Evolutionary conservation across 192 early-diverging fungal species (phyloP).

Genomic region (Coemansia sp.): DNA sequence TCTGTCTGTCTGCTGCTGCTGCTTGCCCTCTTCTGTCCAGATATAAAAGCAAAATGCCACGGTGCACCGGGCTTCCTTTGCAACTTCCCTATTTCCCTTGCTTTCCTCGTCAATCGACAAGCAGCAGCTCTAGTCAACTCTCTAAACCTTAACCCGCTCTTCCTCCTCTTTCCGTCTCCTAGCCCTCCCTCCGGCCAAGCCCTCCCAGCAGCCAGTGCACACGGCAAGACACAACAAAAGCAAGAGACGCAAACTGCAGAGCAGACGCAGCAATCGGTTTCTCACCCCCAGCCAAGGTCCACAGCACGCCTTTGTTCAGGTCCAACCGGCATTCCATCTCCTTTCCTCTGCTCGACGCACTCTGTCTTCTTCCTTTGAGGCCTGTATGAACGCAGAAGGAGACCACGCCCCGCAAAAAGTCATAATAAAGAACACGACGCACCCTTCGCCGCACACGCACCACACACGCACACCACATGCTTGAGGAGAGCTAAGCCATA

Average conservation of each 20-base stretch:
- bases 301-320: not conserved
- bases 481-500: not conserved
- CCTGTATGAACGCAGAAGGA: not conserved
- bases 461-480: not conserved
- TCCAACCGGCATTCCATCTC: not conserved
- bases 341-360: not conserved
- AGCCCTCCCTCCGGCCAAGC: not conserved
- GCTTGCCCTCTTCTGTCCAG: not conserved
- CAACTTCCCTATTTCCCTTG: not conserved
- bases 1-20: too few relatives aligned
- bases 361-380: not conserved
- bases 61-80: not conserved
- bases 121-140: conserved; percentile 7
- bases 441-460: not conserved
- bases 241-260: not conserved
- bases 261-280: not conserved
- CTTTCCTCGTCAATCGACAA: conserved; percentile 14
- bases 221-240: conserved; percentile 1
- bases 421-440: not conserved
- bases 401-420: not conserved
- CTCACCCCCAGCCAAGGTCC: not conserved
- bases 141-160: not conserved
- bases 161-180: not conserved
- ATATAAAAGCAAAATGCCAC: conserved; percentile 8
- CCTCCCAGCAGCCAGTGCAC: not conserved